phyloP scores from a whole-genome alignment of 2,329 filamentous ascomycete species.

The Cladobotryum mycophilum region DNA sequence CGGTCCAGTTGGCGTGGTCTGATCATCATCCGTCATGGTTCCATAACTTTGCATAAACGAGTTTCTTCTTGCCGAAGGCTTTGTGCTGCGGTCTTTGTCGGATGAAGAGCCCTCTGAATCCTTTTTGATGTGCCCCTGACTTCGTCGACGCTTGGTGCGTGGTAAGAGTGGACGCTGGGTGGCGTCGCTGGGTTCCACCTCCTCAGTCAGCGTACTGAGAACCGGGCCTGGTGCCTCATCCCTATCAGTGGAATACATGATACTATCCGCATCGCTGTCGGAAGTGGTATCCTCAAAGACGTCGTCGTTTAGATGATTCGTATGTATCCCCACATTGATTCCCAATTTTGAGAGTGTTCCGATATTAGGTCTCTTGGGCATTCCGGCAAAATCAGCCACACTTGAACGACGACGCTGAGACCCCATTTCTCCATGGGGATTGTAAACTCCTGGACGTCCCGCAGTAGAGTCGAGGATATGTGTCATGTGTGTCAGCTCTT shows the following conservation, averaged over 20 bases:
- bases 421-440: constrained; percentile 31
- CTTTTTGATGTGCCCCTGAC: background rate
- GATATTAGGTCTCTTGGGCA: constrained; percentile 55
- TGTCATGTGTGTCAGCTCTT: constrained; percentile 38
- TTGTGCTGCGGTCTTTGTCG: constrained; percentile 14
- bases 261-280: constrained; percentile 26
- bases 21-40: constrained; percentile 24
- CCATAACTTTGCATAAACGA: constrained; percentile 24
- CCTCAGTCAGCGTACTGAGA: constrained; percentile 23
- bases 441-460: constrained; percentile 37
- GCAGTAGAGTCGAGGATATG: constrained; percentile 39
- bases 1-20: constrained; percentile 5
- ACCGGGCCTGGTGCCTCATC: constrained; percentile 23
- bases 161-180: constrained; percentile 19
- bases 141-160: background rate
- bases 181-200: constrained; percentile 12
- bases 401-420: constrained; percentile 35
- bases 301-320: constrained; percentile 61
- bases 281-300: constrained; percentile 42
- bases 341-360: constrained; percentile 49
- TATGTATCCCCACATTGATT: constrained; percentile 67
- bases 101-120: constrained; percentile 14
- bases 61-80: constrained; percentile 5
- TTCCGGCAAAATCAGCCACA: constrained; percentile 53
- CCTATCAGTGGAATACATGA: constrained; percentile 25